These are phyloP conservation scores for Mycena galericulata DNA, from an alignment of 768 basidiomycete genomes.

Conservation along the genomic window DNA sequence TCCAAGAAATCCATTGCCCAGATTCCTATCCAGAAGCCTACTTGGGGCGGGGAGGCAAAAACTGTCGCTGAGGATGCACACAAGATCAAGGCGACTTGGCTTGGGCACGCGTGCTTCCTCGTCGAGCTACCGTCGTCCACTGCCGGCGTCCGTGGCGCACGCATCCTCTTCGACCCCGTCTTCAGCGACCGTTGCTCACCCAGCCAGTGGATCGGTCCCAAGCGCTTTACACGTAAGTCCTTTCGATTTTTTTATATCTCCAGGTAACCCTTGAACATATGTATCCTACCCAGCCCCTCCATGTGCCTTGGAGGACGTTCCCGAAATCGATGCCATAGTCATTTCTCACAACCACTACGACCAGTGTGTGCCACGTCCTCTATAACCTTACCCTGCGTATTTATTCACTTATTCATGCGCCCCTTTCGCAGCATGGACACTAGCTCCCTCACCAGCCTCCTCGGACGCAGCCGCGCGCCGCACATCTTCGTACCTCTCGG, in stretches of 20 bases:
- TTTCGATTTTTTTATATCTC: constrained; percentile 14
- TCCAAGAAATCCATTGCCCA: constrained; percentile 35
- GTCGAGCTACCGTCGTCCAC: too few relatives aligned
- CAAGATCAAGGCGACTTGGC: constrained; percentile 64
- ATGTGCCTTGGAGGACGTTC: too few relatives aligned
- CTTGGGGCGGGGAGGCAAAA: constrained; percentile 35
- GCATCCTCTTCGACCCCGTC: too few relatives aligned
- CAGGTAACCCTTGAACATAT: neutral
- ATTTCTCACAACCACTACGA: constrained; percentile 72
- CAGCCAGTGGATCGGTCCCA: constrained; percentile 59
- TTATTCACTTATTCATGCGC: constrained; percentile 29
- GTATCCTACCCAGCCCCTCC: too few relatives aligned
- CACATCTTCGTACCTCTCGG: constrained; percentile 72
- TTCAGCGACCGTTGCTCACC: too few relatives aligned
- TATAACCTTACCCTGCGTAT: neutral
- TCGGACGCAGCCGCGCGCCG: constrained; percentile 49
- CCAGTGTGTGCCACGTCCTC: constrained; percentile 48
- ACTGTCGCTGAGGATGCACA: constrained; percentile 40
- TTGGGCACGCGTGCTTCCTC: constrained; percentile 68
- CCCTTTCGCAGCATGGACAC: too few relatives aligned
- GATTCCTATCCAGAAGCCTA: constrained; percentile 49
- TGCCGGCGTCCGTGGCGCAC: too few relatives aligned
- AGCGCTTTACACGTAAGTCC: constrained; percentile 59
- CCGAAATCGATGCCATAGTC: constrained; percentile 71
- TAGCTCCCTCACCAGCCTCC: constrained; percentile 53